These are phyloP conservation scores for Xylaria grammica DNA, from an alignment of 495 filamentous ascomycete species.

Conservation along the genomic window DNA sequence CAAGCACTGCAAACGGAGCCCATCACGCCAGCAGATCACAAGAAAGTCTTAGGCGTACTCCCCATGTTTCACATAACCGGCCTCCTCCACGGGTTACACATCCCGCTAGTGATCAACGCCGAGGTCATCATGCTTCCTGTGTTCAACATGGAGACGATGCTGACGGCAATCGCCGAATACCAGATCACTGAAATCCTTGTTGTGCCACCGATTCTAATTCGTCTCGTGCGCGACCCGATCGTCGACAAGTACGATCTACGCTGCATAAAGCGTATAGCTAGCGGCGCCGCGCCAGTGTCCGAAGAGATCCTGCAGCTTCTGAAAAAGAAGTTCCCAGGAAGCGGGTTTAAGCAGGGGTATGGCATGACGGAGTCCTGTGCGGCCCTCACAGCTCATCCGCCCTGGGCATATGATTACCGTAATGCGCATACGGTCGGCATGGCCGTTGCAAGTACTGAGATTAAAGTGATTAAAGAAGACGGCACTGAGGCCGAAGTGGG, in stretches of 20 bases:
- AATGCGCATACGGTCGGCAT: constrained; percentile 64
- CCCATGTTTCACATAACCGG: constrained; percentile 57
- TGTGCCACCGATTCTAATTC: constrained; percentile 73
- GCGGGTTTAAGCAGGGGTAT: constrained; percentile 71
- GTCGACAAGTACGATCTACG: constrained; percentile 66
- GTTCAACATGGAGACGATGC: constrained; percentile 64
- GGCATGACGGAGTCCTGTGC: constrained; percentile 72
- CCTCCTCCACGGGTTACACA: constrained; percentile 18
- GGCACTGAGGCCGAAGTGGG: constrained; percentile 52
- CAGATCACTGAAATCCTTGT: constrained; percentile 64
- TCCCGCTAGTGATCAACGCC: constrained; percentile 29
- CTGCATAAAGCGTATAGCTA: constrained; percentile 56
- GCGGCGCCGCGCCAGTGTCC: constrained; percentile 68
- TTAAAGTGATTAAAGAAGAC: constrained; percentile 64
- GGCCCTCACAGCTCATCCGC: constrained; percentile 65
- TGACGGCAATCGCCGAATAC: constrained; percentile 57
- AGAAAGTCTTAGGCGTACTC: constrained; percentile 57
- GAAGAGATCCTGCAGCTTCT: constrained; percentile 66
- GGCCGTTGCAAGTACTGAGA: constrained; percentile 61
- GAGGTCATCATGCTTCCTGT: constrained; percentile 53
- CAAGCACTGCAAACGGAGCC: constrained; percentile 62
- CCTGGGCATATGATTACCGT: constrained; percentile 58
- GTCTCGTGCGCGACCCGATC: constrained; percentile 66
- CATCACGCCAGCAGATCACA: constrained; percentile 52
- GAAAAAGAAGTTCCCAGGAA: constrained; percentile 61